phyloP scores from a whole-genome alignment of 176 grass and related monocot species.

The Triticum timopheevii region DNA sequence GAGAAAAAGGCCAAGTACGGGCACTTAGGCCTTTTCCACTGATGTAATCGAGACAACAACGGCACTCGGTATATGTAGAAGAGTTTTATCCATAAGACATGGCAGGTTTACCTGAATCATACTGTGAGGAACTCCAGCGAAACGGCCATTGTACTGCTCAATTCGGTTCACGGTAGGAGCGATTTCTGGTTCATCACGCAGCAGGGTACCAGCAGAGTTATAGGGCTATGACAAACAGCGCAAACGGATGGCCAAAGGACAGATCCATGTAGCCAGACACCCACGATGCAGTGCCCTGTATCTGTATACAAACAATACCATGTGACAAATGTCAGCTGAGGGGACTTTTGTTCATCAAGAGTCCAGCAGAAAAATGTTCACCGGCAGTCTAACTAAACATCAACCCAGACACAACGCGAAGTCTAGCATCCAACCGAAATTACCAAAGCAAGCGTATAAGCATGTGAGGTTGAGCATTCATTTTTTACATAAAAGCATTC shows the following conservation, averaged over 20 bases:
- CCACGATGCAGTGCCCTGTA: slow-evolving; percentile 39
- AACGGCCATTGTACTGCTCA: slow-evolving; percentile 22
- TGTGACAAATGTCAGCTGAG: too few relatives aligned
- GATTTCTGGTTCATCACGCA: slow-evolving; percentile 22
- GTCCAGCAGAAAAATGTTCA: background rate
- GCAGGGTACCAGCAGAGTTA: slow-evolving; percentile 41
- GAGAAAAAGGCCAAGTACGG: background rate
- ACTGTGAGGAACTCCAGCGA: slow-evolving; percentile 29
- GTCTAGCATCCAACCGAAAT: too few relatives aligned
- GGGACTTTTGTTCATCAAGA: background rate
- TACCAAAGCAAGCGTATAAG: background rate
- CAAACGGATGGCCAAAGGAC: slow-evolving; percentile 30
- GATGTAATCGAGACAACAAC: background rate
- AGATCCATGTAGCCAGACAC: slow-evolving; percentile 36
- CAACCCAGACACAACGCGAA: too few relatives aligned
- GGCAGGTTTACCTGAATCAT: slow-evolving; percentile 29
- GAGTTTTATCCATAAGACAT: background rate
- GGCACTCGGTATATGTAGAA: background rate
- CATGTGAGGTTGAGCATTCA: too few relatives aligned
- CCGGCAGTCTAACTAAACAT: background rate
- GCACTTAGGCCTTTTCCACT: background rate
- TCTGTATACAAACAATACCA: background rate
- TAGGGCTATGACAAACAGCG: slow-evolving; percentile 11
- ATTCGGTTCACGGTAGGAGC: background rate
- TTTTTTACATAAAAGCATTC: too few relatives aligned